Base-by-base conservation (phyloP, 2,329 filamentous ascomycete species). In the Epichloe elymi region DNA sequence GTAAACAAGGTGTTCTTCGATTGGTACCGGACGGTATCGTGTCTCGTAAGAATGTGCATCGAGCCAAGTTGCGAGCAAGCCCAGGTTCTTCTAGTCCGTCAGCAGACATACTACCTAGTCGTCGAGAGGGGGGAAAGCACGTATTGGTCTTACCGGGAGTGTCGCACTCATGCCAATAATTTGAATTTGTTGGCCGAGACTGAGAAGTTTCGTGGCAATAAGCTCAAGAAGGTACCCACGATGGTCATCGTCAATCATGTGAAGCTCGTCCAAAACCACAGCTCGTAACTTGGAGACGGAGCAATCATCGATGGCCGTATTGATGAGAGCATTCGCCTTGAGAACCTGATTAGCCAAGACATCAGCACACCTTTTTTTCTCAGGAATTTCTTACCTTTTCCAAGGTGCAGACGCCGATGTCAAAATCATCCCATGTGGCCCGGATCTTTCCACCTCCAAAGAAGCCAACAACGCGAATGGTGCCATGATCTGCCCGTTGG, bases 161-260 rank as follows among this genome's bases (percentile, higher is more conserved):
- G 86, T 89, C 4, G 86, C 86, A 59, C 86, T 89, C 86, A 90
- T 89, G 57, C 83, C 85, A 52, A 88, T 70, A 19, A 89, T 80
- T 60, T 89, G 85, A 17, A 86, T 73, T 23, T 73, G 67, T 52
- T 86, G 78, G 26, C 79, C 81, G 20, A 89, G 66, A 51, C 80
- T 76, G n/a, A 88, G 67, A 33, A 89, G 61, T 60, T 89, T 89
- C 3, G 84, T 85, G 5, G 82, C 80, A 66, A 88, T 79, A 5
- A 89, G 70, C 61, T 90, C 86, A 50, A 89, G 70, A 1, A 89
- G 71, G 61, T 89, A 89, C 4, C 86, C 86, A 12, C 86, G 79
- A 56, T 83, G 77, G 55, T 84, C 82, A 61, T 89, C 86, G 58
- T 88, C 82, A 43, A 89, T 74, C 84, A 90, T 88, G 62, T 90